Conservation (phyloP, 148 eudicot species). For the Rheum nobile region DNA sequence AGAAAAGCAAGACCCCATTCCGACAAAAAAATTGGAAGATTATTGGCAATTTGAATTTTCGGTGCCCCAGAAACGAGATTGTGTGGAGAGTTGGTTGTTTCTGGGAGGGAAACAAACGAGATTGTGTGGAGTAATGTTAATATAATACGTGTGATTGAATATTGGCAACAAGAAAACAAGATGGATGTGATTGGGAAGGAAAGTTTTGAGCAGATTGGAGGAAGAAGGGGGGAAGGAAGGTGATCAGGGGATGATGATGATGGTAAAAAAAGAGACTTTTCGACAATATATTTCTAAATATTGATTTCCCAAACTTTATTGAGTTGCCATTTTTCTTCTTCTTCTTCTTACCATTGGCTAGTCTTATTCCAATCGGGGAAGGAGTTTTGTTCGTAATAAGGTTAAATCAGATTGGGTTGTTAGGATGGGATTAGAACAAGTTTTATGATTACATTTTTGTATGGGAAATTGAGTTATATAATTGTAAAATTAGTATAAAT, state of each 20-base stretch:
- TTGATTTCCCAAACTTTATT: no score
- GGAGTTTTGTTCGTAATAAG: no score
- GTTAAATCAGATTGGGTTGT: no score
- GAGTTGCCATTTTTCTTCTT: no score
- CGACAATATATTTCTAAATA: not conserved
- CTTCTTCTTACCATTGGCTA: no score
- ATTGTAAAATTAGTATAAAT: no score
- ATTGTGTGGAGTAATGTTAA: not conserved
- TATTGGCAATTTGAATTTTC: not conserved
- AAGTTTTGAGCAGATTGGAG: slow-evolving; percentile 6
- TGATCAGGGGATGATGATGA: not conserved
- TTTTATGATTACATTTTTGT: no score
- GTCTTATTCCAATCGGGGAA: no score
- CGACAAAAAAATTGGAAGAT: not conserved
- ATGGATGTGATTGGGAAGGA: not conserved
- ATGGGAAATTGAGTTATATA: no score
- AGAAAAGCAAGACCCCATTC: slow-evolving; percentile 11
- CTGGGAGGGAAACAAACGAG: not conserved
- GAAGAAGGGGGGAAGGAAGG: slow-evolving; percentile 9
- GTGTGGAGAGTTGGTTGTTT: not conserved
- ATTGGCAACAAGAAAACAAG: not conserved
- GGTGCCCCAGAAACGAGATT: not conserved
- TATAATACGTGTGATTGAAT: not conserved
- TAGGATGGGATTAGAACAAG: no score
- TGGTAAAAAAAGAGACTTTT: slow-evolving; percentile 5